Evolutionary conservation across 345 rosid species (phyloP).

Genomic region (Syzygium aromaticum): DNA sequence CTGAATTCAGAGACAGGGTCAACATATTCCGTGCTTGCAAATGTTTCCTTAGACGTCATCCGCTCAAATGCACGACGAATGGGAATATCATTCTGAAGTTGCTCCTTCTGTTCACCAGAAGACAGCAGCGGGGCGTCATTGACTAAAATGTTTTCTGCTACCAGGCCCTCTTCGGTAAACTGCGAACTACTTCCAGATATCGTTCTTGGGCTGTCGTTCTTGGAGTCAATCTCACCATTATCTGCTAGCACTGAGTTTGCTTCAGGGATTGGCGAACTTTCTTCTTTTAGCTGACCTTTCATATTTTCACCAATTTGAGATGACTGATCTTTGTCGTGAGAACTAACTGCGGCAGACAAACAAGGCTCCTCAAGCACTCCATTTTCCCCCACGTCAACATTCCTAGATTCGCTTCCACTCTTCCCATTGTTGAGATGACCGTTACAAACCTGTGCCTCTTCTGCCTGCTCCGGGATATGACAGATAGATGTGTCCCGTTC

Average conservation of each 20-base stretch:
- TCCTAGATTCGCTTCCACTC: conserved; percentile 4
- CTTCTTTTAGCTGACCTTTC: conserved; percentile 10
- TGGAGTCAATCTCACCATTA: conserved; percentile 1
- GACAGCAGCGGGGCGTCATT: background rate
- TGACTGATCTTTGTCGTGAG: conserved; percentile 11
- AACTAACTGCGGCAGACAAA: conserved; percentile 5
- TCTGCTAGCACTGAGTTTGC: background rate
- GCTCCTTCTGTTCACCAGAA: conserved; percentile 13
- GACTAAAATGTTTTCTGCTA: background rate
- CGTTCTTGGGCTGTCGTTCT: background rate
- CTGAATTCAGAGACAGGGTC: conserved; percentile 40
- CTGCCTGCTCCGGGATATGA: conserved; percentile 9
- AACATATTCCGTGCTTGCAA: conserved; percentile 18
- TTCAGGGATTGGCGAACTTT: conserved; percentile 3
- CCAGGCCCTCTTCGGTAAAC: background rate
- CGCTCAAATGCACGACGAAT: background rate
- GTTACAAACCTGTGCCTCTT: background rate
- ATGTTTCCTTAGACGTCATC: conserved; percentile 19
- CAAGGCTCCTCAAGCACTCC: conserved; percentile 5
- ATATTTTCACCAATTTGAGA: conserved; percentile 4
- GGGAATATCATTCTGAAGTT: conserved; percentile 4
- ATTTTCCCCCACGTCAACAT: conserved; percentile 2
- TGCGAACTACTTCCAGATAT: background rate
- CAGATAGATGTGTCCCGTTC: conserved; percentile 7
- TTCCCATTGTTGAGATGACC: conserved; percentile 13